Base-by-base conservation (phyloP, 2,329 filamentous ascomycete species). In the Exophiala viscosa region DNA sequence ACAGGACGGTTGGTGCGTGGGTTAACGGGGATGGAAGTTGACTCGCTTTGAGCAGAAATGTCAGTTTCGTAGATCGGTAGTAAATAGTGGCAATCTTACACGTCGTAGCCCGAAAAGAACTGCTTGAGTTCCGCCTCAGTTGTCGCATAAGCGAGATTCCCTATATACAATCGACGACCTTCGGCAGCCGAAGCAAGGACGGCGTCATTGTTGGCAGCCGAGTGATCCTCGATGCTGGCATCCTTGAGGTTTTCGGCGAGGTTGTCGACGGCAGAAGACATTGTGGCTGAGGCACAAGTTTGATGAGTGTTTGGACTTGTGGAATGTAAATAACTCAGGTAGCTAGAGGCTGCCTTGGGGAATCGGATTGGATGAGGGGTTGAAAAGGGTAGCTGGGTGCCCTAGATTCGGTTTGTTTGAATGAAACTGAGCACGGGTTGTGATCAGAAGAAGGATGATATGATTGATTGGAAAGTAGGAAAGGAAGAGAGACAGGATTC, bases 111-210 rank as follows among this genome's bases (percentile, higher is more conserved):
- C 83, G 93, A 92, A 87, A 99, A 99, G 84, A 99, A 99, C 69
- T 93, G 88, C 83, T 95, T 96, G 84, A 99, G 90, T 86, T 96
- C 90, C 87, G 88, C 93, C 88, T 97, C 93, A 76, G 90, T 96
- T 86, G 93, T 97, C 86, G 92, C 91, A 77, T 99, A 99, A 70
- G 93, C 93, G 85, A 99, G 88, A 83, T 99, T 99, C 82, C 93
- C 93, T 81, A 99, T 97, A 81, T 99, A 99, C 70, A 99, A 87
- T 80, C 93, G 72, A 81, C 93, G 90, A 76, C 93, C 92, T 83
- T 99, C 93, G 76, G 92, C 91, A 76, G 93, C 93, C 80, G 90
- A 96, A 78, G 90, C 90, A 75, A 93, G 86, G 71, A 93, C 90
- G 74, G 91, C 90, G 75, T 96, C 90, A 72, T 89, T 87, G 77